Base-by-base conservation (phyloP, 352 stramenopile species). In the Globisporangium radiosum region DNA sequence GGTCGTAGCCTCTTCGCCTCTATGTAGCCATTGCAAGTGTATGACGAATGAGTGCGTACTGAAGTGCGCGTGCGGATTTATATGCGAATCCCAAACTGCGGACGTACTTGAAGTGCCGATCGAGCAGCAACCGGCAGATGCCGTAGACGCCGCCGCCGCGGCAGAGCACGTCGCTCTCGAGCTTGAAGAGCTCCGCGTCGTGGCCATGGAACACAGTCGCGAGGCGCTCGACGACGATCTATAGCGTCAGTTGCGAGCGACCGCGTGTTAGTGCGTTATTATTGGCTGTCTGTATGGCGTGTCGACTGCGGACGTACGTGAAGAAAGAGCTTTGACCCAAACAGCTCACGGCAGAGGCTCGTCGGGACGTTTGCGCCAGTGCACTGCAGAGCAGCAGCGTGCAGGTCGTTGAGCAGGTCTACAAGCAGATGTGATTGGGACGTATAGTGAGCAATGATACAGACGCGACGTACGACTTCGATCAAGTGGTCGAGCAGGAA, bases 151-250 rank as follows among this genome's bases (percentile, higher is more conserved):
- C 76, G 13, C 89, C 83, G 0, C 62, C 65, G 57, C 78, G 70
- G 51, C 68, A 83, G 60, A 93, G 55, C 44, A 86, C 65, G 39
- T 90, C 83, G 42, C 78, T 82, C 54, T 93, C 79, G 13, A 86
- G 55, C 48, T 84, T 87, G 56, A 93, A 93, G 13, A 85, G 50
- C 19, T 87, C 79, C 10, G 64, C 67, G 51, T 88, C 72, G 49
- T 79, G 71, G 2, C 67, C 68, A 37, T 74, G 66, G 57, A 85
- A 84, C 13, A 71, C 70, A 17, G 67, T 65, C 1, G 74, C 77
- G 39, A 90, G 80, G n/a, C 81, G 72, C 57, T 88, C 67, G 4
- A 86, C 77, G 42, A 87, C 51, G 38, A 91, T 60, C 83, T 92
- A 25, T 14, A 33, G 25, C 25, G 25, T 33, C 25, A 33, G 25